Percentiles rank a stretch among this genome's conserved stretches.
These are phyloP conservation scores for Tulasnella calospora DNA, from an alignment of 768 basidiomycete genomes.

Conservation along the genomic window DNA sequence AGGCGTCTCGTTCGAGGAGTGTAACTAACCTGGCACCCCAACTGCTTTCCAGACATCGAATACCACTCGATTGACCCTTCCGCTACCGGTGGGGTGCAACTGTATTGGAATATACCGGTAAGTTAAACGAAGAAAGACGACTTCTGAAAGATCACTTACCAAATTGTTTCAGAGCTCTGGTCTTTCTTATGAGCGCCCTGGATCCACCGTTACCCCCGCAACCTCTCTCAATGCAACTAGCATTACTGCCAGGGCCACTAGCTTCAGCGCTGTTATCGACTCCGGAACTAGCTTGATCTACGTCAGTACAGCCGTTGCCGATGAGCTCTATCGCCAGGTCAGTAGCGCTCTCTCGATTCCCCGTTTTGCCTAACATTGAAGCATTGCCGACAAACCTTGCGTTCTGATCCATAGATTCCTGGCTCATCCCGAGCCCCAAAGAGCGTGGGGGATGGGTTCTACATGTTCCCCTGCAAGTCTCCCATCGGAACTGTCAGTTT, in stretches of 20 bases:
- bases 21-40: too few relatives aligned
- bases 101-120: constrained; percentile 18
- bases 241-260: neutral
- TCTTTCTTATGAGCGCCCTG: neutral
- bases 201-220: neutral
- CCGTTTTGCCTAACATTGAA: neutral
- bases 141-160: too few relatives aligned
- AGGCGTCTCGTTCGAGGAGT: neutral
- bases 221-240: constrained; percentile 5
- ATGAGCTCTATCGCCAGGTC: constrained; percentile 8
- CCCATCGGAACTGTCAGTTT: neutral
- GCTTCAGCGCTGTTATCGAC: constrained; percentile 25
- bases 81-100: neutral
- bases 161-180: neutral
- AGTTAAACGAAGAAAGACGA: neutral
- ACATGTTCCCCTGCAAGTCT: neutral
- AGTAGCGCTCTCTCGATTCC: neutral
- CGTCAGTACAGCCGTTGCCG: constrained; percentile 9
- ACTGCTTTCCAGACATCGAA: neutral
- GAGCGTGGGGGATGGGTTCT: neutral
- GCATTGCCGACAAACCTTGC: neutral
- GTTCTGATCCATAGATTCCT: neutral
- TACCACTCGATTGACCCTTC: neutral
- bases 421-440: neutral
- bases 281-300: constrained; percentile 26